Evolutionary conservation across 164 flowering plant species (phyloP).

Genomic region (Platanus orientalis): DNA sequence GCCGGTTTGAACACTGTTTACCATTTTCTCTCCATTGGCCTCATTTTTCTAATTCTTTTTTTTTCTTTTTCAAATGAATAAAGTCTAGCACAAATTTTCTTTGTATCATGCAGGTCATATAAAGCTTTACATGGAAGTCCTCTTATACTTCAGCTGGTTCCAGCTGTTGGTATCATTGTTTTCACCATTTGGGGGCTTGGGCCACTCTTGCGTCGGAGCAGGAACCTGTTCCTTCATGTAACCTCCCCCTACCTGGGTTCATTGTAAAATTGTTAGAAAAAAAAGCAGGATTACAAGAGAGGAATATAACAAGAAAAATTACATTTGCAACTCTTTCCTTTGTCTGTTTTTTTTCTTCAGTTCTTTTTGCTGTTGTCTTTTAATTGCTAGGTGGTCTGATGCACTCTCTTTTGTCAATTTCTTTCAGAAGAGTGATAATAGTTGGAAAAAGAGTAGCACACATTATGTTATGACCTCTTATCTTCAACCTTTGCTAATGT

Average conservation of each 20-base stretch:
- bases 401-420: conserved; percentile 6
- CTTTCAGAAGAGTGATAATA: conserved; percentile 59
- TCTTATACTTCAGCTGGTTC: conserved; percentile 45
- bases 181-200: conserved; percentile 82
- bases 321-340: not conserved
- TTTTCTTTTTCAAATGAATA: conserved; percentile 1
- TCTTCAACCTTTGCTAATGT: conserved; percentile 75
- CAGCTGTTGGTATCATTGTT: conserved; percentile 60
- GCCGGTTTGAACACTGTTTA: too few species aligned
- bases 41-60: not conserved
- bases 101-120: conserved; percentile 45
- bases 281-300: not conserved
- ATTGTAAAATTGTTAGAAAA: not conserved
- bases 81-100: not conserved
- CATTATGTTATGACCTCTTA: conserved; percentile 58
- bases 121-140: conserved; percentile 46
- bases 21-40: too few species aligned
- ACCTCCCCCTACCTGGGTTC: not conserved
- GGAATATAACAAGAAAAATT: not conserved
- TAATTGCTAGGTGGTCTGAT: not conserved
- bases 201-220: conserved; percentile 59
- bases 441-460: conserved; percentile 79
- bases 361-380: not conserved
- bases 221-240: conserved; percentile 62
- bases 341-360: not conserved